Evolutionary conservation across 2,329 filamentous ascomycete genomes (phyloP).

Genomic region (Trichoderma endophyticum): DNA sequence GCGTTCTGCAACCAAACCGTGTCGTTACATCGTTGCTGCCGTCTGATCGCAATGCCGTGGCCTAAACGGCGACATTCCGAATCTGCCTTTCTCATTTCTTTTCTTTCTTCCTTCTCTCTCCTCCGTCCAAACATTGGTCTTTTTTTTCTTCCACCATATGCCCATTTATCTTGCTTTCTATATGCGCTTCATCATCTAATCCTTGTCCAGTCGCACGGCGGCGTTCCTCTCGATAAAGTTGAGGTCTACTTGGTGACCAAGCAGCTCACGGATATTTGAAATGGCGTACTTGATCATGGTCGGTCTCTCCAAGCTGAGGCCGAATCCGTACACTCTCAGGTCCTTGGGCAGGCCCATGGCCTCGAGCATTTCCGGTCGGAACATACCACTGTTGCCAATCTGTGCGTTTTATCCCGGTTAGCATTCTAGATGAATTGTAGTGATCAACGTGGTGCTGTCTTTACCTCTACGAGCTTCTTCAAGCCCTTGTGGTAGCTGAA

Average conservation of each 20-base stretch:
- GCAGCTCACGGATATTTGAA: conserved; percentile 84
- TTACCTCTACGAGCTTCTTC: conserved; percentile 76
- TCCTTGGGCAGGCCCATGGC: conserved; percentile 90
- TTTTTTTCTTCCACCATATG: neutral
- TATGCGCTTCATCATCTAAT: conserved; percentile 44
- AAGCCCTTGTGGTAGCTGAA: conserved; percentile 92
- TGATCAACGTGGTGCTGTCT: neutral
- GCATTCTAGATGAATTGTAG: neutral
- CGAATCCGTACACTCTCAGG: conserved; percentile 92
- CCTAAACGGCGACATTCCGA: neutral
- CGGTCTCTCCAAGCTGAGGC: conserved; percentile 84
- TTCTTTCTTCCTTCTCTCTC: neutral
- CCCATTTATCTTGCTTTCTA: neutral
- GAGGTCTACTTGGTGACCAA: conserved; percentile 94
- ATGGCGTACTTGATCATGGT: conserved; percentile 97
- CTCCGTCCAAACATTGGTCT: neutral
- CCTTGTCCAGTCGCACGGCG: conserved; percentile 84
- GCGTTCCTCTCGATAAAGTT: conserved; percentile 89
- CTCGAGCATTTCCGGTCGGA: conserved; percentile 95
- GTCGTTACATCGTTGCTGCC: neutral
- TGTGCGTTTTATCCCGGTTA: neutral
- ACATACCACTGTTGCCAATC: conserved; percentile 98
- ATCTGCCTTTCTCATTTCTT: neutral
- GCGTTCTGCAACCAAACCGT: neutral
- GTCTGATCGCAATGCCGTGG: neutral